phyloP scores from a whole-genome alignment of 768 basidiomycete genomes.

The Macrolepiota fuliginosa region DNA sequence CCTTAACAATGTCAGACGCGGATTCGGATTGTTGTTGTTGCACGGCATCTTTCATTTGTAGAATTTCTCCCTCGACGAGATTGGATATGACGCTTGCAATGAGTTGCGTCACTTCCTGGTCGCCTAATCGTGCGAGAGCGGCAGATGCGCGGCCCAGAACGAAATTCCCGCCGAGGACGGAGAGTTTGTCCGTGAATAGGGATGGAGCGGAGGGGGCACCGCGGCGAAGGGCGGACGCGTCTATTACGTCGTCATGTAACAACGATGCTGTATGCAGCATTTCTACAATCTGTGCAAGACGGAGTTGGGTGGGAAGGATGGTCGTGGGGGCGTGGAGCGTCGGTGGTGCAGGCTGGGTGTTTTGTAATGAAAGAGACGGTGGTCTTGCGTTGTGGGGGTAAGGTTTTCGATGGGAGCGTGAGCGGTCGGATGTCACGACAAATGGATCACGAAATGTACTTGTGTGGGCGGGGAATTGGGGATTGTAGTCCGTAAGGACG shows the following conservation, averaged over 20 bases:
- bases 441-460: constrained; percentile 48
- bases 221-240: constrained; percentile 75
- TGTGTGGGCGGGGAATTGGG: constrained; percentile 63
- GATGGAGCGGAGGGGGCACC: constrained; percentile 77
- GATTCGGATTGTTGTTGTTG: constrained; percentile 36
- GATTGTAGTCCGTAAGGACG: constrained; percentile 90
- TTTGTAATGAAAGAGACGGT: constrained; percentile 7
- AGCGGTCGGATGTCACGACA: constrained; percentile 30
- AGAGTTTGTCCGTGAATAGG: constrained; percentile 84
- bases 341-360: not conserved
- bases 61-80: constrained; percentile 90
- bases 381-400: constrained; percentile 22
- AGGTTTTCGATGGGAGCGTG: constrained; percentile 26
- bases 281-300: constrained; percentile 93
- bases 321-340: constrained; percentile 11
- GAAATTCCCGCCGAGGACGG: constrained; percentile 90
- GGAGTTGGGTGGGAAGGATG: constrained; percentile 79
- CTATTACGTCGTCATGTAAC: constrained; percentile 96
- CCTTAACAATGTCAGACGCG: constrained; percentile 20
- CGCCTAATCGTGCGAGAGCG: constrained; percentile 77
- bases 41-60: constrained; percentile 70
- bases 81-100: constrained; percentile 86
- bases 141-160: constrained; percentile 83
- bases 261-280: constrained; percentile 97
- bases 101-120: constrained; percentile 83